Evolutionary conservation across 768 basidiomycete genomes (phyloP), one percentile per base, ranked within the genome.

Genomic region (Amanita subjunquillea): DNA sequence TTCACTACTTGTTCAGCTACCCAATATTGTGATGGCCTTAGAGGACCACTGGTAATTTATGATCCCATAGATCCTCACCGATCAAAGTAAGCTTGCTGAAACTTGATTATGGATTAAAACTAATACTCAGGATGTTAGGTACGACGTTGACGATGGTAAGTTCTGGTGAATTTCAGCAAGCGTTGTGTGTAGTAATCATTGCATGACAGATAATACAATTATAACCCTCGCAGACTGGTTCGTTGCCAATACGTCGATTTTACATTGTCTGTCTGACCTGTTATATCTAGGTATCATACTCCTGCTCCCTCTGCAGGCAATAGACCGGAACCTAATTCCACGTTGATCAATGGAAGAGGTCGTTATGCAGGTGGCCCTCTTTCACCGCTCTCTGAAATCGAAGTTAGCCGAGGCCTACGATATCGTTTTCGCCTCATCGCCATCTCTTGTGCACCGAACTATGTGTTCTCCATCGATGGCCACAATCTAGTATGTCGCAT

Each of bases 351-450:
- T 48, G 76, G 77, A 5, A 61, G 64, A 20, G 76, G 75, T 8
- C 71, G 75, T 1, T 71, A 63, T 46, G 27, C 54, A 4, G 66
- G 63, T 2, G 75, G 76, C 0, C 70, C 72, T 8, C 20, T 38
- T 4, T 53, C 62, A 7, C 51, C 66, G 0, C 59, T 74, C 12
- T 62, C 71, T 2, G 63, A 74, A 7, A 63, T 74, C 50, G 67
- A 69, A 37, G 74, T 81, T 32, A 43, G 57, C 6, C 50, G 47
- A 0, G 69, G 69, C 15, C 60, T 63, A 45, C 65, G 77, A 20
- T 81, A 80, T 56, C 73, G 80, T 22, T 74, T 81, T 62, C 73
- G 79, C 3, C 36, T 82, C 2, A 56, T 80, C 48, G 64, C 57
- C 51, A 71, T 74, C 49, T 71, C 73, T 10, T 78, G 78, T 60